A percentile compares a stretch with the other conserved stretches of the same genome.
Evolutionary conservation across 768 basidiomycete genomes (phyloP).

Genomic region (Tylopilus intermedius): DNA sequence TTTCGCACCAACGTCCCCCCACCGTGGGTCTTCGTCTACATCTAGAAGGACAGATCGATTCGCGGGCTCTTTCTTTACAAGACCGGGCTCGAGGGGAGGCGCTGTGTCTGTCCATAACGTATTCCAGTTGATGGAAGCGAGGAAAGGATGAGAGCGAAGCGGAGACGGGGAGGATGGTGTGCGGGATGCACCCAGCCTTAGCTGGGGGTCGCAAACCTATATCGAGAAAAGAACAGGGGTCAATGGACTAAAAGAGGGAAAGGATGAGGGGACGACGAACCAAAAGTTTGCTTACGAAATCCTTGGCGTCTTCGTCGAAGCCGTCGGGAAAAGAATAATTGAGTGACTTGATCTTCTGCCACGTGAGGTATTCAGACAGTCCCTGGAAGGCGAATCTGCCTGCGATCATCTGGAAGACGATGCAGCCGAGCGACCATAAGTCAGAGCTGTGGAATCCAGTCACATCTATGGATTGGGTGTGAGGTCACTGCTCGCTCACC

Average conservation of each 20-base stretch:
- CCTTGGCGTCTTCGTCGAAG: conserved; percentile 77
- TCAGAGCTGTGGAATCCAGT: conserved; percentile 59
- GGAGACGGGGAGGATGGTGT: conserved; percentile 35
- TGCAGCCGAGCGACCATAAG: conserved; percentile 93
- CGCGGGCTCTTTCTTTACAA: conserved; percentile 44
- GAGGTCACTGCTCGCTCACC: conserved; percentile 40
- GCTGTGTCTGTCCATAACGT: conserved; percentile 60
- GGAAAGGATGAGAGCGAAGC: conserved; percentile 60
- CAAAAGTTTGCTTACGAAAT: conserved; percentile 72
- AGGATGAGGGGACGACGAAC: conserved; percentile 34
- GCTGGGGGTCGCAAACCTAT: conserved; percentile 52
- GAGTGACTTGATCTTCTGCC: conserved; percentile 87
- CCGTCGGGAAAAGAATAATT: conserved; percentile 85
- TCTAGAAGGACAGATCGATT: conserved; percentile 11
- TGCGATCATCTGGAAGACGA: conserved; percentile 88
- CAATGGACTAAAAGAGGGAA: background rate
- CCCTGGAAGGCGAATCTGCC: conserved; percentile 91
- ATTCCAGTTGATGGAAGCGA: conserved; percentile 54
- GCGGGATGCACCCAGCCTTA: conserved; percentile 55
- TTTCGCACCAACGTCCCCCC: conserved; percentile 50
- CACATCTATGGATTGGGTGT: background rate
- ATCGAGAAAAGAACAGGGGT: conserved; percentile 18
- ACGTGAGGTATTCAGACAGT: conserved; percentile 87
- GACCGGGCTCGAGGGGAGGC: conserved; percentile 55
- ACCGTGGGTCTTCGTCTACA: conserved; percentile 30